Percentiles rank a stretch among this genome's conserved stretches.
Evolutionary conservation across 495 filamentous ascomycete genomes (phyloP).

Genomic region (Extremus antarcticus): DNA sequence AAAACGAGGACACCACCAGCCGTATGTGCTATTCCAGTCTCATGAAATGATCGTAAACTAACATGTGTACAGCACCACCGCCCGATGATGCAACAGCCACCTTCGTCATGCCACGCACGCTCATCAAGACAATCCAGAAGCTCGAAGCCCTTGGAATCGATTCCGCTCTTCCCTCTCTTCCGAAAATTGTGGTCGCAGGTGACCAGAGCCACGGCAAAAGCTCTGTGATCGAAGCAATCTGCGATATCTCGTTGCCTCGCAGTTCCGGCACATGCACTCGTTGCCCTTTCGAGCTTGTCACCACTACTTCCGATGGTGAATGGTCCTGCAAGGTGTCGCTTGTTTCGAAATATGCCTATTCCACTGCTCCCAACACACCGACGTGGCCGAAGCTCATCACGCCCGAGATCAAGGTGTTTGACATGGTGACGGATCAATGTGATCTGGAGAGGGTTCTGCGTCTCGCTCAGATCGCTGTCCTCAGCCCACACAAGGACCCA

Average conservation of each 20-base stretch:
- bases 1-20: too few relatives aligned
- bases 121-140: constrained; percentile 22
- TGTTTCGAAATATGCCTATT: constrained; percentile 19
- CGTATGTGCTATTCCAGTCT: too few relatives aligned
- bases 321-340: constrained; percentile 59
- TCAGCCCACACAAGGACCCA: constrained; percentile 43
- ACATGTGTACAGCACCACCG: not conserved
- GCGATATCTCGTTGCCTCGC: constrained; percentile 64
- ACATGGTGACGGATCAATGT: constrained; percentile 30
- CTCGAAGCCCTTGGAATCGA: constrained; percentile 25
- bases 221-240: constrained; percentile 68
- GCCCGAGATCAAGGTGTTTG: constrained; percentile 35
- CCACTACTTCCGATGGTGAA: constrained; percentile 35
- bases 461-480: constrained; percentile 61
- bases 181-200: constrained; percentile 68
- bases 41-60: not conserved
- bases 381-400: not conserved
- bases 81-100: not conserved
- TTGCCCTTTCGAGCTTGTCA: constrained; percentile 69
- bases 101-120: not conserved
- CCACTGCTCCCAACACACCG: constrained; percentile 26
- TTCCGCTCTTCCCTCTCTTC: constrained; percentile 44
- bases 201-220: constrained; percentile 76
- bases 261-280: constrained; percentile 61
- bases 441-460: constrained; percentile 49